A percentile compares a stretch with the other conserved stretches of the same genome.
Evolutionary conservation across 2,329 filamentous ascomycete species (phyloP).

Genomic region (Ramularia collo-cygni): DNA sequence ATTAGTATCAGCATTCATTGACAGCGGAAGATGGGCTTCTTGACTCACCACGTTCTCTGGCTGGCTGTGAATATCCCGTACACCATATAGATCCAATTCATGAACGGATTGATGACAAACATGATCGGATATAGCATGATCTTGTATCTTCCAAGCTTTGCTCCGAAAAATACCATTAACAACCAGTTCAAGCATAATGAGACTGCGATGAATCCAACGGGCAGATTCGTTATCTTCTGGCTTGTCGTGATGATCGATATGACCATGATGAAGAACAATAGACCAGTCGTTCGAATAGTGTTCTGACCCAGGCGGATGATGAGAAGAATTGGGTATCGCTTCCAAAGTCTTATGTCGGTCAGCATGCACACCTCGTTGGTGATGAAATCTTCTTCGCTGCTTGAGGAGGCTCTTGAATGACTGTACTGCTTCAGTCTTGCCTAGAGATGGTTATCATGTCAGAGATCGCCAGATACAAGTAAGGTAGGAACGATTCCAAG

Average conservation of each 20-base stretch:
- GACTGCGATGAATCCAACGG: constrained; percentile 87
- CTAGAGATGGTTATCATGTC: too few species aligned
- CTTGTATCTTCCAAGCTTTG: constrained; percentile 81
- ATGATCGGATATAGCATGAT: constrained; percentile 92
- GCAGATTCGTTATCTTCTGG: constrained; percentile 69
- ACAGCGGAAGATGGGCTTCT: too few species aligned
- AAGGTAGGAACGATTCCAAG: too few species aligned
- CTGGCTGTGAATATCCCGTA: constrained; percentile 94
- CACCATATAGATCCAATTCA: constrained; percentile 98
- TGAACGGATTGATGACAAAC: constrained; percentile 92
- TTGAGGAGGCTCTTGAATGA: constrained; percentile 80
- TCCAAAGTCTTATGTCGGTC: constrained; percentile 88
- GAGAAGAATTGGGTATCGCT: constrained; percentile 77
- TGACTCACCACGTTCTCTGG: constrained; percentile 91
- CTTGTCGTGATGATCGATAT: constrained; percentile 80
- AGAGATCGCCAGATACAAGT: too few species aligned
- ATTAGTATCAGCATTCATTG: too few species aligned
- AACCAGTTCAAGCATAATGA: constrained; percentile 90
- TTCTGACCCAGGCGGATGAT: constrained; percentile 90
- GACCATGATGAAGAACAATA: constrained; percentile 91
- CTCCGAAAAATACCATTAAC: constrained; percentile 93
- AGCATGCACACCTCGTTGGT: constrained; percentile 98
- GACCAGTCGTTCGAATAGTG: constrained; percentile 86
- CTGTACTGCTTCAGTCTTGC: constrained; percentile 92
- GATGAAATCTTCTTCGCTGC: constrained; percentile 91